Conservation (phyloP, 2,329 filamentous ascomycete species). For the Alternaria sp. region DNA sequence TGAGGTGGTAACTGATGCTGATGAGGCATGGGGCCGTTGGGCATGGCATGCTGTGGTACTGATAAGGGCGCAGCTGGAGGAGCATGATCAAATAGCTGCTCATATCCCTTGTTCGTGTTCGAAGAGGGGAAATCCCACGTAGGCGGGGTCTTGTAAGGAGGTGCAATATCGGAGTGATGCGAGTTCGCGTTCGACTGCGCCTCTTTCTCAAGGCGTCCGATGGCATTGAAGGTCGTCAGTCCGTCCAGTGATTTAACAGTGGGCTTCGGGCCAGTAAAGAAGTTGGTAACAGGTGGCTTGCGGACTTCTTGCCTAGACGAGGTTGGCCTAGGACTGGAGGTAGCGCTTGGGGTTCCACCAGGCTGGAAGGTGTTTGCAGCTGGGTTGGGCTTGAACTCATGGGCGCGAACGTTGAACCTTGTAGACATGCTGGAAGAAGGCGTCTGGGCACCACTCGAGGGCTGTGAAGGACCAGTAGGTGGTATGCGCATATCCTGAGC, state of each 20-base stretch:
- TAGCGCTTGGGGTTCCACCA: constrained; percentile 64
- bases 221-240: constrained; percentile 64
- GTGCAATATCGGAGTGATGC: constrained; percentile 80
- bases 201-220: constrained; percentile 75
- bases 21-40: constrained; percentile 74
- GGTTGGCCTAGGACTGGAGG: constrained; percentile 73
- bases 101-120: constrained; percentile 78
- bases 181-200: constrained; percentile 55
- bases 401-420: constrained; percentile 66
- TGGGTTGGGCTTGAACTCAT: constrained; percentile 85
- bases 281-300: constrained; percentile 50
- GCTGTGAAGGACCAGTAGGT: constrained; percentile 71
- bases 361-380: constrained; percentile 83
- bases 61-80: constrained; percentile 63
- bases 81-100: constrained; percentile 77
- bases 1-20: constrained; percentile 85
- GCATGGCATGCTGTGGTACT: constrained; percentile 65
- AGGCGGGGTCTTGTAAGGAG: constrained; percentile 81
- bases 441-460: constrained; percentile 58
- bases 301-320: constrained; percentile 42
- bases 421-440: constrained; percentile 60
- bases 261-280: constrained; percentile 74
- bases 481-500: constrained; percentile 72
- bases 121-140: constrained; percentile 79
- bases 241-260: constrained; percentile 60